These are phyloP conservation scores for Talaromyces thailandensis DNA, from an alignment of 495 filamentous ascomycete species.

Conservation along the genomic window DNA sequence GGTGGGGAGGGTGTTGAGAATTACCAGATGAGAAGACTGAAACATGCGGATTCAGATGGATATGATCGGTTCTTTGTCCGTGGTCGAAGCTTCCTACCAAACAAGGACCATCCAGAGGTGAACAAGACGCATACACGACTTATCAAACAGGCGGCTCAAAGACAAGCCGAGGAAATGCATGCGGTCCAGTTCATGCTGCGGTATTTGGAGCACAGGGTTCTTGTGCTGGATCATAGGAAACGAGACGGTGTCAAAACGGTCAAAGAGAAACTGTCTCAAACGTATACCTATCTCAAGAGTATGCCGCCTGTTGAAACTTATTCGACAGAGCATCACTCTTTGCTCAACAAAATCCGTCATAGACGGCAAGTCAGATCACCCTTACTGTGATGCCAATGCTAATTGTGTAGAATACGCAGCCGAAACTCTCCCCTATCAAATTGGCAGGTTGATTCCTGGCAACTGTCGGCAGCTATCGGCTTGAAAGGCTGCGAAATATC, in stretches of 20 bases:
- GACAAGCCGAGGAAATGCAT: conserved; percentile 12
- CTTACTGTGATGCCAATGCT: background rate
- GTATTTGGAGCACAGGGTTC: conserved; percentile 11
- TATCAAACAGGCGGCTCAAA: conserved; percentile 12
- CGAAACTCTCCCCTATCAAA: background rate
- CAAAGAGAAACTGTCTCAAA: background rate
- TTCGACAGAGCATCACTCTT: background rate
- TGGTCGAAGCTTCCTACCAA: conserved; percentile 2
- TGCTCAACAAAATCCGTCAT: background rate
- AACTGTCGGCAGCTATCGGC: conserved; percentile 2
- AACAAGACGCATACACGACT: conserved; percentile 16
- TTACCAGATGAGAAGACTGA: conserved; percentile 15
- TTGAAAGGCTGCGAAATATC: conserved; percentile 22
- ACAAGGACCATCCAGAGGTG: conserved; percentile 17
- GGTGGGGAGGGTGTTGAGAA: conserved; percentile 16
- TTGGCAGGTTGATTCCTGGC: conserved; percentile 4
- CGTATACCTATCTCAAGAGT: conserved; percentile 1
- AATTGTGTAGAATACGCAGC: background rate
- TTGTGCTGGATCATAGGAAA: background rate
- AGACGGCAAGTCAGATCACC: background rate
- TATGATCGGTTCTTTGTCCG: conserved; percentile 22
- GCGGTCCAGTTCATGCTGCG: conserved; percentile 10
- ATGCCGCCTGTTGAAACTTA: background rate
- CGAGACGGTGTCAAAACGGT: conserved; percentile 1
- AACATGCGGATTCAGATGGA: conserved; percentile 11